A percentile compares a stretch with the other conserved stretches of the same genome.
phyloP scores from a whole-genome alignment of 306 rosid species.

The Medicago ruthenica region DNA sequence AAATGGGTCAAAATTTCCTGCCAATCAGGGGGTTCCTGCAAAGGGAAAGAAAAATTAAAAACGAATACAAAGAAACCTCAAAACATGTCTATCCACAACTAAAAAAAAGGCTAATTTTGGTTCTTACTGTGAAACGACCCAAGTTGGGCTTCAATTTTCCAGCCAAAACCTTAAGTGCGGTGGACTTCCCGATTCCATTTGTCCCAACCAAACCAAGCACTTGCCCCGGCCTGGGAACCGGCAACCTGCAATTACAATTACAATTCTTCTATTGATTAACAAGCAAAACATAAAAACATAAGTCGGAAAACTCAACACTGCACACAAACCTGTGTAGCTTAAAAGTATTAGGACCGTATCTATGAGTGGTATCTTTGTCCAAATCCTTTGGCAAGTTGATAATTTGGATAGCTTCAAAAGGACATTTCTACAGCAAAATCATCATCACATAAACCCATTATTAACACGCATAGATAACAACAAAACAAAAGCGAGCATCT shows the following conservation, averaged over 20 bases:
- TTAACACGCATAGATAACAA: no score
- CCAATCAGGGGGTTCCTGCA: conserved; percentile 97
- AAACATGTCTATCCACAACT: not conserved
- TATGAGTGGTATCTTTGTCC: conserved; percentile 91
- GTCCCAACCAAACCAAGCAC: no score
- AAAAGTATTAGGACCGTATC: conserved; percentile 94
- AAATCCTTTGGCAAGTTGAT: conserved; percentile 93
- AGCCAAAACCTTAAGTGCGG: conserved; percentile 97
- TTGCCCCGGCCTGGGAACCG: conserved; percentile 89
- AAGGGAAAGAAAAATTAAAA: conserved; percentile 30
- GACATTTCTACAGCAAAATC: conserved; percentile 75
- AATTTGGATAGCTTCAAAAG: conserved; percentile 94
- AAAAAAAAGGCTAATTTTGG: not conserved
- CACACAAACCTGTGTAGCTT: conserved; percentile 76
- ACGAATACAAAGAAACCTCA: conserved; percentile 20
- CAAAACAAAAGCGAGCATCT: not conserved
- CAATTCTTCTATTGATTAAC: not conserved
- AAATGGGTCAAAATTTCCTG: conserved; percentile 91
- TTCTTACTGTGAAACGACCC: conserved; percentile 87
- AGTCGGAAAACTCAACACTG: not conserved
- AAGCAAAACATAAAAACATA: no score
- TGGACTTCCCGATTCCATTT: conserved; percentile 73
- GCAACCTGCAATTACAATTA: conserved; percentile 53
- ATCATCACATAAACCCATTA: not conserved
- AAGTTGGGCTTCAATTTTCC: conserved; percentile 90